Evolutionary conservation across 116 monocot species (phyloP), one percentile per base, ranked within the genome.

Genomic region (Dioscorea cayenensis): DNA sequence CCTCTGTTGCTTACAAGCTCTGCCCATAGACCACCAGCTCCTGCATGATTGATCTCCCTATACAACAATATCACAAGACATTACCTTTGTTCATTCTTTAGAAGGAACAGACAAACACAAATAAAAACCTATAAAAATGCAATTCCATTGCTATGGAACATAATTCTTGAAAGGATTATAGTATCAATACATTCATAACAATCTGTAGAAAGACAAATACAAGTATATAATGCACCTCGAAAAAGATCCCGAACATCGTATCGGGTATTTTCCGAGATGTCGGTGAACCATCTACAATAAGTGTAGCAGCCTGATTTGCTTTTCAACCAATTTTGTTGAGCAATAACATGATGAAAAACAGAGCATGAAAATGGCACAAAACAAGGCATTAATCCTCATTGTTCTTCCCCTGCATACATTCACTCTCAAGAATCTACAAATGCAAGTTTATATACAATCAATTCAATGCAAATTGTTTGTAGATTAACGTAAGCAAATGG

Each of bases 31-130:
- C 97, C 97, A 63, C 97, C 97, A 66, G 93, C 88, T 76, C 97
- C 97, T 60, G 97, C 93, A 88, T 97, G 97, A 73, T 97, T 97
- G 76, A 97, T 97, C 79, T 97, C 97, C n/a, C 95, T 95, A 64
- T n/a, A 74, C 3, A 64, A 74, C 3, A 64, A 55, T 55, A n/a
- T 55, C 55, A 14, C 55, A 55, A 55, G 19, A 55, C 11, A 4
- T 2, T 43, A 43, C 12, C 43, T 43, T 43, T 43, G 43, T 43
- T 43, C 43, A 43, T 6, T 43, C 43, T 43, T 43, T 43, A 43
- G 12, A 43, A 10, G 43, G 43, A 43, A 43, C 6, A 43, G 6
- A 43, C 6, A 6, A 43, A 43, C 12, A 43, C 43, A 43, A 43
- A 43, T 43, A n/a, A 43, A 43, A 43, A 6, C 43, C 7, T 10